A percentile compares a stretch with the other conserved stretches of the same genome.
phyloP scores from a whole-genome alignment of 495 filamentous ascomycete genomes.

The Hypoxylon trugodes region DNA sequence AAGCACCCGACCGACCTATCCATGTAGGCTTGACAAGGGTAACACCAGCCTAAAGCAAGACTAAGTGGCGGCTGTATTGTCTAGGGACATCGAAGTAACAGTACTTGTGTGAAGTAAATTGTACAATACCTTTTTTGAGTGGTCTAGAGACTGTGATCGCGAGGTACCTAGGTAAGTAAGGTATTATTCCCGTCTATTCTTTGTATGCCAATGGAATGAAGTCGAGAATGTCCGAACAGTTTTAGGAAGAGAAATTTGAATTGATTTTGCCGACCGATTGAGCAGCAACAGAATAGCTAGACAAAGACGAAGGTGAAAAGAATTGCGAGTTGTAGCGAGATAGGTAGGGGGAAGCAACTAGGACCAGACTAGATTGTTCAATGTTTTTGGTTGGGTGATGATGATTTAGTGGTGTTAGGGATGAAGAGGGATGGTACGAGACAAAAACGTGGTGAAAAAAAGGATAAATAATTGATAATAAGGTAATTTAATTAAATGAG shows the following conservation, averaged over 20 bases:
- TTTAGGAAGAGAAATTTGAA: background rate
- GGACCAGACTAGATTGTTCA: slow-evolving; percentile 31
- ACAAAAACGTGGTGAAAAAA: slow-evolving; percentile 11
- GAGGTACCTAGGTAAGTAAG: no score
- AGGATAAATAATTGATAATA: no score
- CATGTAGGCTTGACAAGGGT: slow-evolving; percentile 23
- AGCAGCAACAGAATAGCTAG: background rate
- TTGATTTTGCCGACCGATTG: background rate
- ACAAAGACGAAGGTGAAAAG: background rate
- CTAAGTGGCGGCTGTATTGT: slow-evolving; percentile 28
- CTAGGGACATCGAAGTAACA: slow-evolving; percentile 25
- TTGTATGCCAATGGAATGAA: slow-evolving; percentile 18
- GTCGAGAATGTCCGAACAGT: slow-evolving; percentile 19
- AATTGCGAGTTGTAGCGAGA: no score
- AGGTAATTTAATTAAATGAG: no score
- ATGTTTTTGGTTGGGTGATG: background rate
- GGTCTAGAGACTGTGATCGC: slow-evolving; percentile 10
- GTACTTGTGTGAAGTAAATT: slow-evolving; percentile 23
- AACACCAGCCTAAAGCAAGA: slow-evolving; percentile 35
- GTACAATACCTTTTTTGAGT: slow-evolving; percentile 28
- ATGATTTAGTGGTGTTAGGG: background rate
- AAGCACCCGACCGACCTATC: slow-evolving; percentile 29
- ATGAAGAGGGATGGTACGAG: background rate
- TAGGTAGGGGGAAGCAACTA: slow-evolving; percentile 17
- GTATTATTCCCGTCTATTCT: background rate